phyloP scores from a whole-genome alignment of 208 protist species.

The Herpetomonas tarakana region DNA sequence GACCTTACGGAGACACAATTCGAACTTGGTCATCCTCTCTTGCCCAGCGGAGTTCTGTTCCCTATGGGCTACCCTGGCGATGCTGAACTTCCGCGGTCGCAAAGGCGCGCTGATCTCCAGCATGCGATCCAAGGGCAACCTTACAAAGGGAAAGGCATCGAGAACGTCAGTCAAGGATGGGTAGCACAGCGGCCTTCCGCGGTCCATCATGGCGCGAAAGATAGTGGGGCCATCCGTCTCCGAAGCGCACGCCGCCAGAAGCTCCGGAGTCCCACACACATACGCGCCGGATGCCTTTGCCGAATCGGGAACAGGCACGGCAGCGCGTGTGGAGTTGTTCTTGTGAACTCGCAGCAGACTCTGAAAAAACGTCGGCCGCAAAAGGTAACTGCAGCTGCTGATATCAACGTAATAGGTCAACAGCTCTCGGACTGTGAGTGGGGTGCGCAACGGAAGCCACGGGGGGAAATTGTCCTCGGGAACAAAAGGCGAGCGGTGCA shows the following conservation, averaged over 20 bases:
- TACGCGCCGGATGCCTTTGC: neutral
- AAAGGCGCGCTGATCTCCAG: constrained; percentile 76
- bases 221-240: constrained; percentile 35
- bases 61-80: constrained; percentile 43
- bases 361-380: constrained; percentile 75
- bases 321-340: constrained; percentile 23
- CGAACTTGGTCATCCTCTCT: too few relatives aligned
- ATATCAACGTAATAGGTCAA: constrained; percentile 81
- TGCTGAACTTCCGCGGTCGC: constrained; percentile 68
- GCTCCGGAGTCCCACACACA: constrained; percentile 17
- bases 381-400: constrained; percentile 74
- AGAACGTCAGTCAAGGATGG: constrained; percentile 72
- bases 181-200: constrained; percentile 50
- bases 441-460: constrained; percentile 66
- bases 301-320: neutral
- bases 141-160: constrained; percentile 66
- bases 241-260: constrained; percentile 53
- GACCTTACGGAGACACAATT: too few relatives aligned
- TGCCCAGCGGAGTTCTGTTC: too few relatives aligned
- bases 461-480: constrained; percentile 70
- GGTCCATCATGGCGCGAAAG: constrained; percentile 53
- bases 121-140: constrained; percentile 66
- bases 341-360: constrained; percentile 51
- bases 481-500: constrained; percentile 80
- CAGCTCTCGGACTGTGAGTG: constrained; percentile 61